Evolutionary conservation across 1,139 yeast genomes (phyloP).

Genomic region (Kurtzmaniella quercitrusa): DNA sequence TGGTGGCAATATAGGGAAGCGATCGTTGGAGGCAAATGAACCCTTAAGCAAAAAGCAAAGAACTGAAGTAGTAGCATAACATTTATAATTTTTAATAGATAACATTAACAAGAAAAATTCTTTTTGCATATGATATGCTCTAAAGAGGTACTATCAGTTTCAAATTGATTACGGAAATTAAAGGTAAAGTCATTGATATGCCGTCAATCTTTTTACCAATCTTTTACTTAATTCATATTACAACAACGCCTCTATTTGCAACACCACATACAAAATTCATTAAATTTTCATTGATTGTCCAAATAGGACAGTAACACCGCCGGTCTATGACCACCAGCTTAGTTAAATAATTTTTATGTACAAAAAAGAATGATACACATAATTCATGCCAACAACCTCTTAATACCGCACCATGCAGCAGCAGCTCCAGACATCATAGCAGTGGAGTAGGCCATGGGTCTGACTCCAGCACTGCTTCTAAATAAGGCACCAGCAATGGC

Average conservation of each 20-base stretch:
- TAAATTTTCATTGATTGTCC: background rate
- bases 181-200: too few relatives aligned
- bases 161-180: too few relatives aligned
- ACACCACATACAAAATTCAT: background rate
- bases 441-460: slow-evolving; percentile 85
- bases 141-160: too few relatives aligned
- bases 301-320: background rate
- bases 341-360: background rate
- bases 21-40: background rate
- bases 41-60: slow-evolving; percentile 6
- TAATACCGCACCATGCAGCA: slow-evolving; percentile 87
- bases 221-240: too few relatives aligned
- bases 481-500: slow-evolving; percentile 90
- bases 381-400: slow-evolving; percentile 39
- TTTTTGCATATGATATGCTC: too few relatives aligned
- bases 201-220: too few relatives aligned
- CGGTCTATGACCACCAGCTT: background rate
- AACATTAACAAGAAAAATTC: too few relatives aligned
- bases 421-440: slow-evolving; percentile 87
- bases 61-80: background rate
- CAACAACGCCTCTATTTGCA: background rate
- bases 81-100: too few relatives aligned
- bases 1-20: background rate
- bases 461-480: slow-evolving; percentile 78
- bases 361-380: background rate